Evolutionary conservation across 192 early-diverging fungal genomes (phyloP).

Genomic region (Podila verticillata): DNA sequence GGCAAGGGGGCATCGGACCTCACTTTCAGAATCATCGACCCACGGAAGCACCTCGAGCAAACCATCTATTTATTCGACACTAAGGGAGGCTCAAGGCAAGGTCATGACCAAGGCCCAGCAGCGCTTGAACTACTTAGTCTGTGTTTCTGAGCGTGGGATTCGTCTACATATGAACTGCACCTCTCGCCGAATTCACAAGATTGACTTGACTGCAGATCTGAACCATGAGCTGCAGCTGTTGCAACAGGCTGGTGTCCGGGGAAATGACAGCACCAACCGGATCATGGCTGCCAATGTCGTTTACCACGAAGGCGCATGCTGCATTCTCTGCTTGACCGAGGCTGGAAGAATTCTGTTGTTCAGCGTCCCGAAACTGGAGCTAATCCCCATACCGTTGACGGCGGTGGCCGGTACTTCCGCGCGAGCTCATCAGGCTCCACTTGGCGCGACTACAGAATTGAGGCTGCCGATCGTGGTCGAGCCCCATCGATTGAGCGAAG

Average conservation of each 20-base stretch:
- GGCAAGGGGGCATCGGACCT: not conserved
- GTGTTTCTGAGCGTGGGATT: constrained; percentile 28
- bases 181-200: constrained; percentile 34
- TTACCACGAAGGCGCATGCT: constrained; percentile 35
- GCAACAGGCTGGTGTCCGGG: not conserved
- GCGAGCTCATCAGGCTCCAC: not conserved
- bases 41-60: not conserved
- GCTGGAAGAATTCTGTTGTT: constrained; percentile 33
- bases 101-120: constrained; percentile 37
- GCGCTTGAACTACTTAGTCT: constrained; percentile 36
- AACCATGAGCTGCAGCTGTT: not conserved
- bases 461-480: constrained; percentile 31
- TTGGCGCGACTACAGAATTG: constrained; percentile 14
- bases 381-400: constrained; percentile 22
- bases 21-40: constrained; percentile 9
- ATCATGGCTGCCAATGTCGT: constrained; percentile 46
- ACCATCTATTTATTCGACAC: constrained; percentile 25
- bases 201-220: constrained; percentile 15
- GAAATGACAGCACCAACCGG: not conserved
- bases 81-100: constrained; percentile 31
- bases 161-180: constrained; percentile 52
- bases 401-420: not conserved
- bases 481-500: constrained; percentile 20
- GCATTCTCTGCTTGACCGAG: constrained; percentile 39
- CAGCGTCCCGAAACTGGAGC: constrained; percentile 42